Base-by-base conservation (phyloP, 495 filamentous ascomycete species). In the Aspergillus egyptiacus region DNA sequence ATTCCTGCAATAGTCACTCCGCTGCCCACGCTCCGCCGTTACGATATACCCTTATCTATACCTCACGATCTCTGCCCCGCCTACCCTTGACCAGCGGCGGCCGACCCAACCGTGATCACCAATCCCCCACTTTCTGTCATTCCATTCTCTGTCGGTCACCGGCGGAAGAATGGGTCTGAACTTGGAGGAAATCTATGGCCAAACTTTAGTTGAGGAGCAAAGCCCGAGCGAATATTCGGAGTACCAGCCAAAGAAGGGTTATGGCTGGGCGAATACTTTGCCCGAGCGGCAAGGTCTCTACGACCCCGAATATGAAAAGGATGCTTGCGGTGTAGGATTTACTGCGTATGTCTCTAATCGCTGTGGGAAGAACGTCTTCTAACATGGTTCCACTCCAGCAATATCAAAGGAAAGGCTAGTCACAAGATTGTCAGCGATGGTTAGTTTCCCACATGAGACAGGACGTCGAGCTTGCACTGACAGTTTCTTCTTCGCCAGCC, bases 361-460 rank as follows among this genome's bases (percentile, higher is more conserved):
- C 18, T 4, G 1, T 23, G 17, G n/a, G 9, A 14, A 3, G 19
- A n/a, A 15, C 11, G 19, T 13, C 20, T 32, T 13, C 57, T 58
- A 48, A 56, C 19, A 24, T 53, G 30, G 49, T 39, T 18, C 35
- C 11, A 31, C 38, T 47, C 24, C 54, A 96, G 91, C 70, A 86
- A 97, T 63, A 96, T 97, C 67, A 99, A 99, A 76, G 93, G 94
- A 72, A 85, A 86, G 66, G 70, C 94, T 24, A 96, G 90, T 74
- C 94, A 99, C 74, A 99, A 99, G 69, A 98, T 98, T 60, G 84
- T 98, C 43, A 96, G 88, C 74, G 93, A 98, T 96, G 93, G 89
- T 95, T 75, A 44, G 41, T 33, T 23, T 14, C 28, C 13, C 9
- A 2, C 6, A 31, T 8, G n/a, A 8, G 28, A 31, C n/a, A 2